These are phyloP conservation scores for Fusarium incarnatum DNA, from an alignment of 2,329 filamentous ascomycete species.

Conservation along the genomic window DNA sequence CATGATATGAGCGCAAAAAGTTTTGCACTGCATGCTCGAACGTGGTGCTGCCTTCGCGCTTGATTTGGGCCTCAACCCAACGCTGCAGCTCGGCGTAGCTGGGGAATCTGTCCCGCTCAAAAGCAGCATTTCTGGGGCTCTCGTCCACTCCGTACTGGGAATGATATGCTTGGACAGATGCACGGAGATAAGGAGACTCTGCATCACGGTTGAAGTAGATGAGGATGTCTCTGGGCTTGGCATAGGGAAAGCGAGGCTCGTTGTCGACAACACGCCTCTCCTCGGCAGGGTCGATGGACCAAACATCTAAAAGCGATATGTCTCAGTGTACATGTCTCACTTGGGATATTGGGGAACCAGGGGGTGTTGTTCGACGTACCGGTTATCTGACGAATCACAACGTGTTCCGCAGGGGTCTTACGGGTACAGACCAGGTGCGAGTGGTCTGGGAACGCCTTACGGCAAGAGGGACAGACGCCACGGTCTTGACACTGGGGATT, in stretches of 20 bases:
- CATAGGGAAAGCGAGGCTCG: constrained; percentile 53
- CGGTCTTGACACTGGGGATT: constrained; percentile 53
- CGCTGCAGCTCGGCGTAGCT: constrained; percentile 51
- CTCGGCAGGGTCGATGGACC: constrained; percentile 51
- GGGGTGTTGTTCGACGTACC: constrained; percentile 50
- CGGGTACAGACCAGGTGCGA: constrained; percentile 56
- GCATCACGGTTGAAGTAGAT: constrained; percentile 52
- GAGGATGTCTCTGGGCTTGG: constrained; percentile 52
- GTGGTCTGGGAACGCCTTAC: constrained; percentile 56
- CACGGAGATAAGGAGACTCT: constrained; percentile 55
- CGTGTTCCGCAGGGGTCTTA: constrained; percentile 49
- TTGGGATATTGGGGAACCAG: constrained; percentile 19
- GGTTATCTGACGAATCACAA: constrained; percentile 53
- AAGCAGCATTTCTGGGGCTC: constrained; percentile 52
- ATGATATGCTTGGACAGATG: constrained; percentile 54
- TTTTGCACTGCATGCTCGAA: constrained; percentile 53
- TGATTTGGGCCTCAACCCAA: constrained; percentile 56
- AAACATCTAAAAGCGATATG: constrained; percentile 51
- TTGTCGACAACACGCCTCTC: constrained; percentile 51
- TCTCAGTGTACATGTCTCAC: constrained; percentile 46
- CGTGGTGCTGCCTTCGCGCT: constrained; percentile 48
- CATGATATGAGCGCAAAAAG: constrained; percentile 54
- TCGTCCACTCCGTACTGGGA: constrained; percentile 49
- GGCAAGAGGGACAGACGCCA: constrained; percentile 57
- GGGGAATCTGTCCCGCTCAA: constrained; percentile 53